phyloP scores from a whole-genome alignment of 768 basidiomycete species.

The Collybia mongolica region DNA sequence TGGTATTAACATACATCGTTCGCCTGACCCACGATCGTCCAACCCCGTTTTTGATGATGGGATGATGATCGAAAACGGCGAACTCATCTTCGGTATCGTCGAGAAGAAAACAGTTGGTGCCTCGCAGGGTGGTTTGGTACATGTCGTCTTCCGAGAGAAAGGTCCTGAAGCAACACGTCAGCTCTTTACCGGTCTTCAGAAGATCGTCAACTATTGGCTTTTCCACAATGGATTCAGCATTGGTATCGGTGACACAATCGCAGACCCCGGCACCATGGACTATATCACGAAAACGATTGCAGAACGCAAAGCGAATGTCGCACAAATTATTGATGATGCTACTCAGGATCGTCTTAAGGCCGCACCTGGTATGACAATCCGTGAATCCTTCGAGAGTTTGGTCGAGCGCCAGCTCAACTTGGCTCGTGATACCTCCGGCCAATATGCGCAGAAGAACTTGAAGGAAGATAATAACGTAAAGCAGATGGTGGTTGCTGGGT shows the following conservation, averaged over 20 bases:
- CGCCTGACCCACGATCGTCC: conserved; percentile 73
- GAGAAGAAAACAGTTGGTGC: conserved; percentile 99
- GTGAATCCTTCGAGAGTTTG: conserved; percentile 94
- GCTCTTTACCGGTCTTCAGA: conserved; percentile 92
- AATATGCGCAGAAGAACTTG: conserved; percentile 93
- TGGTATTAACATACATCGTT: conserved; percentile 90
- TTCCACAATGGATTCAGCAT: conserved; percentile 99
- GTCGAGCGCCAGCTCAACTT: conserved; percentile 91
- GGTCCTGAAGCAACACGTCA: conserved; percentile 88
- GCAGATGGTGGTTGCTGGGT: conserved; percentile 99
- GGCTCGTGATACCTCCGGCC: conserved; percentile 94
- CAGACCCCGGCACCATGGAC: conserved; percentile 85
- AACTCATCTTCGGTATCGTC: conserved; percentile 91
- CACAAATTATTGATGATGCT: conserved; percentile 76
- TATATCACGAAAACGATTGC: conserved; percentile 83
- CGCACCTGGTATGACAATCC: conserved; percentile 97
- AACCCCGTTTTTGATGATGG: conserved; percentile 91
- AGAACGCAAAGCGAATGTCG: conserved; percentile 78
- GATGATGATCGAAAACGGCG: conserved; percentile 95
- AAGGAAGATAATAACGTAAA: conserved; percentile 99
- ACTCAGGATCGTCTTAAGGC: conserved; percentile 86
- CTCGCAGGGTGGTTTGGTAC: conserved; percentile 89
- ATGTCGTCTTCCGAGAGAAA: conserved; percentile 97
- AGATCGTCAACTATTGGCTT: conserved; percentile 97
- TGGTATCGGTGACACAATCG: conserved; percentile 98